A percentile compares a stretch with the other conserved stretches of the same genome.
phyloP scores from a whole-genome alignment of 2,329 filamentous ascomycete species.

The Verticillium dahliae region DNA sequence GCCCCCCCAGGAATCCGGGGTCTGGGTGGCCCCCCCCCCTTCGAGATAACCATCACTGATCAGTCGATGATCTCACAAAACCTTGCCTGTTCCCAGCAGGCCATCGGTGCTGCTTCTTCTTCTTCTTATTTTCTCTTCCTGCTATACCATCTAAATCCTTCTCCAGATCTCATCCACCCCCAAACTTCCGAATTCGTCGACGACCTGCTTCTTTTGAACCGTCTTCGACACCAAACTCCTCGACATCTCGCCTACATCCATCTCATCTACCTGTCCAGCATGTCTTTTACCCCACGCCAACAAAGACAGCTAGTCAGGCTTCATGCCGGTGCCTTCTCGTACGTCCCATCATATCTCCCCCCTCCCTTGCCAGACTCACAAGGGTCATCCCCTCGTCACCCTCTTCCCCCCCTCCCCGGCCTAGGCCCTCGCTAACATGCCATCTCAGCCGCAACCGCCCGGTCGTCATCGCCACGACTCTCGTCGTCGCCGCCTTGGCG shows the following conservation, averaged over 20 bases:
- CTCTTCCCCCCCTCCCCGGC: background rate
- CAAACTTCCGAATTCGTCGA: too few species aligned
- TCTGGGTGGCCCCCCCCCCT: background rate
- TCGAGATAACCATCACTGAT: background rate
- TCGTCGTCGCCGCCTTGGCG: constrained; percentile 18
- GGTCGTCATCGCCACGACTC: constrained; percentile 25
- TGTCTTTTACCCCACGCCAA: background rate
- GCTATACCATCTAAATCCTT: background rate
- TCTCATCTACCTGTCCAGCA: background rate
- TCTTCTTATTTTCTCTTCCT: constrained; percentile 1
- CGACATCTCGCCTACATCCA: background rate
- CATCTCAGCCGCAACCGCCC: constrained; percentile 28
- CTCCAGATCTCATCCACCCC: background rate
- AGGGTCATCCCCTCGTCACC: background rate
- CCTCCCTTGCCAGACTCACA: background rate
- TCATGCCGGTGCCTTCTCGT: constrained; percentile 3
- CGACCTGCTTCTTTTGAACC: background rate
- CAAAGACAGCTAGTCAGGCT: background rate
- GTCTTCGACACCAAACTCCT: background rate
- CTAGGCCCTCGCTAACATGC: background rate
- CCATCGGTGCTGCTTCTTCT: too few species aligned
- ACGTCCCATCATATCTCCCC: constrained; percentile 19
- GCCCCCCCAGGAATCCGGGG: background rate
- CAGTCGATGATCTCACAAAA: background rate
- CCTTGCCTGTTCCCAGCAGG: background rate